Evolutionary conservation across 495 filamentous ascomycete genomes (phyloP).

Genomic region (Hypoxylon cercidicola): DNA sequence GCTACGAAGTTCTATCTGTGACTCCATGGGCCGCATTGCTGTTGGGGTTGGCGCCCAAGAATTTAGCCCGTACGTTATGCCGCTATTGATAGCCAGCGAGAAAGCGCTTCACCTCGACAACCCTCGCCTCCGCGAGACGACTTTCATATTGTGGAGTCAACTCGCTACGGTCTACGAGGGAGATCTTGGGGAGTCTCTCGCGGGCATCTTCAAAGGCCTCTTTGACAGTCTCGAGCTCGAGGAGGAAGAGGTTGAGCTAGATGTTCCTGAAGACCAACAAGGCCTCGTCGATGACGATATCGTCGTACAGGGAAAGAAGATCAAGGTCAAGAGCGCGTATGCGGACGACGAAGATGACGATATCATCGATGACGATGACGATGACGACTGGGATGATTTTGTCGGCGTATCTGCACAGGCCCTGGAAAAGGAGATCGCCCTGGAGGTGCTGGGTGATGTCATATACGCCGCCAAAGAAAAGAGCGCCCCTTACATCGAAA

Average conservation of each 20-base stretch:
- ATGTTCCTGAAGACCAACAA: slow-evolving; percentile 78
- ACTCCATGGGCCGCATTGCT: slow-evolving; percentile 92
- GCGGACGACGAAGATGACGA: slow-evolving; percentile 70
- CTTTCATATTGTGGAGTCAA: slow-evolving; percentile 94
- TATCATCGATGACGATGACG: slow-evolving; percentile 72
- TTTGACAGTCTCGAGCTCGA: slow-evolving; percentile 88
- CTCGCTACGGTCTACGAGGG: slow-evolving; percentile 94
- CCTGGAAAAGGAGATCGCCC: slow-evolving; percentile 95
- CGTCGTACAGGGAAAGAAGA: slow-evolving; percentile 80
- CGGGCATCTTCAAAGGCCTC: slow-evolving; percentile 84
- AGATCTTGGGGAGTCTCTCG: slow-evolving; percentile 87
- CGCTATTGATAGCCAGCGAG: slow-evolving; percentile 89
- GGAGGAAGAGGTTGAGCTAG: slow-evolving; percentile 84
- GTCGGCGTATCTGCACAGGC: slow-evolving; percentile 83
- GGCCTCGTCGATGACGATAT: slow-evolving; percentile 79
- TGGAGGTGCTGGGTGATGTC: slow-evolving; percentile 93
- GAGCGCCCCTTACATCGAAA: slow-evolving; percentile 75
- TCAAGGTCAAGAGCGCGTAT: slow-evolving; percentile 73
- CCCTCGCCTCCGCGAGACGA: slow-evolving; percentile 90
- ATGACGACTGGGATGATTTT: slow-evolving; percentile 85
- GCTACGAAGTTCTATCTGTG: slow-evolving; percentile 86
- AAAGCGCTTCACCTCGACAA: slow-evolving; percentile 91
- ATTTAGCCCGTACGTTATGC: slow-evolving; percentile 90
- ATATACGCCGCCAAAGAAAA: slow-evolving; percentile 80
- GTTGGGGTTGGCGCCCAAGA: slow-evolving; percentile 84